These are phyloP conservation scores for Picea abies DNA, from an alignment of 83 land plant genomes.

Conservation along the genomic window DNA sequence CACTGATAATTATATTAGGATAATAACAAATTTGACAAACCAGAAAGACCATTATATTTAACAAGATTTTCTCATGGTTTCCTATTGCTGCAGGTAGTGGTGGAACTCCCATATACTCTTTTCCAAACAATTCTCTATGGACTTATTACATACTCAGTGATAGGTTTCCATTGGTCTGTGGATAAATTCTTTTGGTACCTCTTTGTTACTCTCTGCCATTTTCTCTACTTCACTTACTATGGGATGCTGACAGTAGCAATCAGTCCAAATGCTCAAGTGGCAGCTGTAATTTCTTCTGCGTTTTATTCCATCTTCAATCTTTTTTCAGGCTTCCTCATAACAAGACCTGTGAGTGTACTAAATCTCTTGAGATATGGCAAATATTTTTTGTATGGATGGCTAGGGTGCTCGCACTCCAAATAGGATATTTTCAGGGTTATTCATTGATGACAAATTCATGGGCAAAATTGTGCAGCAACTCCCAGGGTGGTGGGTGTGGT, in stretches of 20 bases:
- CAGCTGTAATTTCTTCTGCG: constrained; percentile 33
- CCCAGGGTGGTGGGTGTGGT: constrained; percentile 79
- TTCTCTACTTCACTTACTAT: constrained; percentile 55
- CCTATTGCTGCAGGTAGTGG: constrained; percentile 37
- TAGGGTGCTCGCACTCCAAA: no score
- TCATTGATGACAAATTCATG: background rate
- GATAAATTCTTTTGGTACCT: constrained; percentile 62
- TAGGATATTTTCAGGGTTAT: background rate
- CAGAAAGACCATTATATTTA: no score
- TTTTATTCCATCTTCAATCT: constrained; percentile 47
- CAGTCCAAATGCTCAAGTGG: constrained; percentile 51
- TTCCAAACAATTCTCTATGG: constrained; percentile 28
- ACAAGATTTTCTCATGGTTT: background rate
- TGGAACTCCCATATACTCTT: constrained; percentile 60
- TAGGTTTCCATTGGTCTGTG: constrained; percentile 45
- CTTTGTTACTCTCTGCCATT: constrained; percentile 37
- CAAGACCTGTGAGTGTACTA: constrained; percentile 49
- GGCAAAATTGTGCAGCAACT: constrained; percentile 41
- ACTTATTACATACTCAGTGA: constrained; percentile 50
- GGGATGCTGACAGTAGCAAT: constrained; percentile 62
- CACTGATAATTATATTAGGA: no score
- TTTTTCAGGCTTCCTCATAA: constrained; percentile 62
- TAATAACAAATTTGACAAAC: no score
- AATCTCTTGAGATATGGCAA: background rate
- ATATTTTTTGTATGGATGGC: no score